phyloP scores from a whole-genome alignment of 2,329 filamentous ascomycete species.

The Colletotrichum phormii region DNA sequence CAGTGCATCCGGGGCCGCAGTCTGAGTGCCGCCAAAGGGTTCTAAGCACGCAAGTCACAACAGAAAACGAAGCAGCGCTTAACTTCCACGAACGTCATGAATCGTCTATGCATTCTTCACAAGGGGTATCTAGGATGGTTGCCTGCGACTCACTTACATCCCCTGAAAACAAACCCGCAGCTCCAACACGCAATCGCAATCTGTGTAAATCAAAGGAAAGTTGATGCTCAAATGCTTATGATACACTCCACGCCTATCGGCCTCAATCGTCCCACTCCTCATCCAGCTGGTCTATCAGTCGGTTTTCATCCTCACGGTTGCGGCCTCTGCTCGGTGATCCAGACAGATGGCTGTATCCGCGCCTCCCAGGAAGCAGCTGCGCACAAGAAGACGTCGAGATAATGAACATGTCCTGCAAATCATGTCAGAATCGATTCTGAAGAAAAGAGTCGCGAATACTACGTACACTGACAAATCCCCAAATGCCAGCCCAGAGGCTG shows the following conservation, averaged over 20 bases:
- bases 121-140: conserved; percentile 32
- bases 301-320: conserved; percentile 85
- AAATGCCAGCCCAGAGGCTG: conserved; percentile 88
- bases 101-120: conserved; percentile 31
- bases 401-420: conserved; percentile 70
- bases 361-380: conserved; percentile 70
- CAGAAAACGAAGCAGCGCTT: not conserved
- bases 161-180: conserved; percentile 1
- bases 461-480: conserved; percentile 82
- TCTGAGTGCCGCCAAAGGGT: not conserved
- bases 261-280: conserved; percentile 91
- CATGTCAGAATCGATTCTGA: conserved; percentile 37
- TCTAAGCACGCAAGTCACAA: not conserved
- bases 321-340: conserved; percentile 62
- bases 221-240: not conserved
- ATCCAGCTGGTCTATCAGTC: conserved; percentile 94
- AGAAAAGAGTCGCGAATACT: conserved; percentile 35
- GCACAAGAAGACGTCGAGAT: conserved; percentile 78
- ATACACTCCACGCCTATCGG: not conserved
- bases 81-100: conserved; percentile 2
- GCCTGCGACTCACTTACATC: conserved; percentile 31
- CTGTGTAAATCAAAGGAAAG: not conserved
- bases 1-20: not conserved
- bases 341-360: conserved; percentile 76
- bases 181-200: conserved; percentile 7